Percentiles rank a stretch among this genome's conserved stretches.
Conservation (phyloP, 495 filamentous ascomycete species). For the Talaromyces liani region DNA sequence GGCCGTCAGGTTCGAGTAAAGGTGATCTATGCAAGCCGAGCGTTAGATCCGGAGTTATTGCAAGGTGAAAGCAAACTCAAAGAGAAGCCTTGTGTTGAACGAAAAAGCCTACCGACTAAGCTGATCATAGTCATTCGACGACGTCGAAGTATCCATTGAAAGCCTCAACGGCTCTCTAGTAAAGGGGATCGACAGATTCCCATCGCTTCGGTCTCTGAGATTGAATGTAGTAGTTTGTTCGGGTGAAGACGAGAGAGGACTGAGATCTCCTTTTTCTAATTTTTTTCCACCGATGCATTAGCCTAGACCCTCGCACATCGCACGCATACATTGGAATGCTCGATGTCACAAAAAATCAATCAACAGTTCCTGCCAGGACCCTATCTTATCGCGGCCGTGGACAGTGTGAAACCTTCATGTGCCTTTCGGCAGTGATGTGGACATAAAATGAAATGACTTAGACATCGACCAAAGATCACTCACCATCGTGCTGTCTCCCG, state of each 20-base stretch:
- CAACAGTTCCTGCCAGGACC: background rate
- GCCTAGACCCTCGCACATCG: slow-evolving; percentile 2
- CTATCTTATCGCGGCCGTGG: background rate
- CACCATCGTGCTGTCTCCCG: slow-evolving; percentile 7
- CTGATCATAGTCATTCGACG: slow-evolving; percentile 36
- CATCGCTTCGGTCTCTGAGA: slow-evolving; percentile 58
- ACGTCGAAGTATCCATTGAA: slow-evolving; percentile 28
- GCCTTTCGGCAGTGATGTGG: background rate
- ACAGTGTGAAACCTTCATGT: background rate
- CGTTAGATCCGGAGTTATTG: background rate
- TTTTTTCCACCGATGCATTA: slow-evolving; percentile 1
- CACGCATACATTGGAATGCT: slow-evolving; percentile 4
- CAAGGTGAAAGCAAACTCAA: background rate
- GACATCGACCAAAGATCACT: background rate
- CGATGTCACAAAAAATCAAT: background rate
- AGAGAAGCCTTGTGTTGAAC: background rate
- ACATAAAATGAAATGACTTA: background rate
- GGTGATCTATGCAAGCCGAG: slow-evolving; percentile 35
- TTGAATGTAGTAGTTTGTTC: slow-evolving; percentile 35
- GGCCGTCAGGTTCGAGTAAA: slow-evolving; percentile 53
- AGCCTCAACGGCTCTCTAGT: slow-evolving; percentile 29
- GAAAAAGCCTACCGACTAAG: slow-evolving; percentile 30
- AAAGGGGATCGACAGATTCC: slow-evolving; percentile 46
- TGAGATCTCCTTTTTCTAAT: slow-evolving; percentile 29
- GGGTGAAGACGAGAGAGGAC: slow-evolving; percentile 39